Evolutionary conservation across 2,329 filamentous ascomycete species (phyloP).

Genomic region (Colletotrichum cuscutae): DNA sequence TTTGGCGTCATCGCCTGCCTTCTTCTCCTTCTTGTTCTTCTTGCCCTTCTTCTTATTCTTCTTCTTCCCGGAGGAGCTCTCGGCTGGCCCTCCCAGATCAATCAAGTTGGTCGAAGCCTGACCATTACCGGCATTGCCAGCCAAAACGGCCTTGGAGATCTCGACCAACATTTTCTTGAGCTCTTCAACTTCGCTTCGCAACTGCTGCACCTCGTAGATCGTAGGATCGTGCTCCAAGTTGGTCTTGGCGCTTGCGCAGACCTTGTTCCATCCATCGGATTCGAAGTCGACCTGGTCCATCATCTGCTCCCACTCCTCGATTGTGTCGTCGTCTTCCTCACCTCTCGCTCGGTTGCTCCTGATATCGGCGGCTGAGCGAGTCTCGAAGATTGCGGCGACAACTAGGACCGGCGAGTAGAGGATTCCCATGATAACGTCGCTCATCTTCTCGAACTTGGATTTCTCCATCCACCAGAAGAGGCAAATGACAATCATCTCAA

Average conservation of each 20-base stretch:
- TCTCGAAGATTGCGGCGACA: conserved; percentile 79
- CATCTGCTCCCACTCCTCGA: conserved; percentile 95
- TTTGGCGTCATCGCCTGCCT: background rate
- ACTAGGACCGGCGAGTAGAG: conserved; percentile 88
- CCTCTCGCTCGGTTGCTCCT: conserved; percentile 79
- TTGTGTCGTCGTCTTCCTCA: conserved; percentile 88
- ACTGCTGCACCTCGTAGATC: conserved; percentile 73
- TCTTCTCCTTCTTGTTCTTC: conserved; percentile 25
- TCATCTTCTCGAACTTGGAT: conserved; percentile 78
- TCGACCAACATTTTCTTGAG: conserved; percentile 60
- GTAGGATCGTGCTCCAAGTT: conserved; percentile 84
- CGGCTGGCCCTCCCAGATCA: conserved; percentile 2
- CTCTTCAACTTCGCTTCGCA: conserved; percentile 68
- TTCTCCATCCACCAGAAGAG: conserved; percentile 94
- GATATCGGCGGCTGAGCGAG: conserved; percentile 72
- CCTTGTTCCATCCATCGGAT: conserved; percentile 85
- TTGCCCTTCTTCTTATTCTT: conserved; percentile 16
- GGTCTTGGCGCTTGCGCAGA: conserved; percentile 78
- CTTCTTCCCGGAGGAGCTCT: background rate
- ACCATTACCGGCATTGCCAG: conserved; percentile 2
- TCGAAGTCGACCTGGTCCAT: conserved; percentile 79
- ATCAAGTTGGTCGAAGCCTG: conserved; percentile 20
- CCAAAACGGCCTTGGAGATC: conserved; percentile 38
- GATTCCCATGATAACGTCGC: conserved; percentile 87
- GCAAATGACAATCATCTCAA: conserved; percentile 84